Percentiles rank a stretch among this genome's conserved stretches.
Conservation (phyloP, 108 stramenopile species). For the Pelagomonas calceolata region DNA sequence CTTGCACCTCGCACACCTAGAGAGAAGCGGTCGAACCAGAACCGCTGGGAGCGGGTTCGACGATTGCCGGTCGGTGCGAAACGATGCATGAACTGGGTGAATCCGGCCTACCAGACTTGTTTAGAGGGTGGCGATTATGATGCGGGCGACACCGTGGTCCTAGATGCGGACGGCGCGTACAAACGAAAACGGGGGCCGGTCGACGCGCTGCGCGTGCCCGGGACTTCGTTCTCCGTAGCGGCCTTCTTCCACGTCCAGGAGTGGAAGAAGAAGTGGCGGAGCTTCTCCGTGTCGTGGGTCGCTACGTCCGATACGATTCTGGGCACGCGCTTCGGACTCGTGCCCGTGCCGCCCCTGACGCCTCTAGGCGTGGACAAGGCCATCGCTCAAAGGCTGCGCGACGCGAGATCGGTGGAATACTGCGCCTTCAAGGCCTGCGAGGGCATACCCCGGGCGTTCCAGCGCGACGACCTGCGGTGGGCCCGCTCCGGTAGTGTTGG, state of each 20-base stretch:
- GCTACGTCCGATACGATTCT: background rate
- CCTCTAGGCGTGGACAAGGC: background rate
- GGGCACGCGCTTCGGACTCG: background rate
- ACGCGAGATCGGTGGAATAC: background rate
- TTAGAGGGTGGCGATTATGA: slow-evolving; percentile 3
- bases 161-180: slow-evolving; percentile 8
- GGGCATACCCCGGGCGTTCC: background rate
- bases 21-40: too few species aligned
- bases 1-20: background rate
- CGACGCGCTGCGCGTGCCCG: background rate
- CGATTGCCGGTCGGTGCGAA: background rate
- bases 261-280: background rate
- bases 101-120: slow-evolving; percentile 16
- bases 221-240: slow-evolving; percentile 2
- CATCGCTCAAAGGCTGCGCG: background rate
- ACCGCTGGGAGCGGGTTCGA: too few species aligned
- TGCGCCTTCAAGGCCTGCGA: background rate
- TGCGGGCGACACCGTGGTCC: slow-evolving; percentile 6
- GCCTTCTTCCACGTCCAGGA: slow-evolving; percentile 24
- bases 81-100: slow-evolving; percentile 17
- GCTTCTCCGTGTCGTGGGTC: background rate
- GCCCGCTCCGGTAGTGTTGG: background rate
- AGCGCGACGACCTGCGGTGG: background rate
- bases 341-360: background rate
- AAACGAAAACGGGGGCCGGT: slow-evolving; percentile 3